Conservation (phyloP, 805 yeast genomes). For the Kodamaea nitidulidarum region DNA sequence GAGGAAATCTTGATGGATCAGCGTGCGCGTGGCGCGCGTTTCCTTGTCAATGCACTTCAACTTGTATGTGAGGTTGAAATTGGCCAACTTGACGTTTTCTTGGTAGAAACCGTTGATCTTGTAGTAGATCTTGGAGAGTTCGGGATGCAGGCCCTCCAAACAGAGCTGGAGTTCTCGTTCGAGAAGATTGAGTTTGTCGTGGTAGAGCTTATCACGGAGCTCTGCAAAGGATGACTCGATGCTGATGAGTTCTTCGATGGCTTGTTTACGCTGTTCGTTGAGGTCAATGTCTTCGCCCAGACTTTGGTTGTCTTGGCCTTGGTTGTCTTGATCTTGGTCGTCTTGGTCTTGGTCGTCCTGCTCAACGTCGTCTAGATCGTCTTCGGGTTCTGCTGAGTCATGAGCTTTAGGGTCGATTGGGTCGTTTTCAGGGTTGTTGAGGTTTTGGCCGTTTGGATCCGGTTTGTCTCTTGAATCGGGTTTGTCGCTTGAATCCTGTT, state of each 20-base stretch:
- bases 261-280: conserved; percentile 51
- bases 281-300: conserved; percentile 17
- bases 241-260: conserved; percentile 66
- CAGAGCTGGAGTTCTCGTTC: conserved; percentile 86
- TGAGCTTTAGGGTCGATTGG: conserved; percentile 33
- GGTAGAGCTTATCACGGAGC: conserved; percentile 78
- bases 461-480: no score
- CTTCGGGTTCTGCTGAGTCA: neutral
- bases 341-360: conserved; percentile 16
- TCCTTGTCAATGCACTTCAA: conserved; percentile 74
- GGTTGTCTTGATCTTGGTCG: conserved; percentile 9
- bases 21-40: conserved; percentile 72
- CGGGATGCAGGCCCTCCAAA: conserved; percentile 87
- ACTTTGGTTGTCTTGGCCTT: conserved; percentile 11
- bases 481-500: no score
- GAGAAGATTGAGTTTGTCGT: conserved; percentile 71
- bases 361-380: conserved; percentile 3
- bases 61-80: conserved; percentile 50
- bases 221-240: conserved; percentile 86
- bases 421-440: conserved; percentile 58
- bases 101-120: conserved; percentile 73
- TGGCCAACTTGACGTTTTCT: conserved; percentile 51
- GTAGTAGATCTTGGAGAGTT: conserved; percentile 65
- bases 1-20: conserved; percentile 78
- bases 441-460: no score